A percentile compares a stretch with the other conserved stretches of the same genome.
Evolutionary conservation across 1,284 basidiomycete genomes (phyloP).

Genomic region (Cryptococcus wingfieldii): DNA sequence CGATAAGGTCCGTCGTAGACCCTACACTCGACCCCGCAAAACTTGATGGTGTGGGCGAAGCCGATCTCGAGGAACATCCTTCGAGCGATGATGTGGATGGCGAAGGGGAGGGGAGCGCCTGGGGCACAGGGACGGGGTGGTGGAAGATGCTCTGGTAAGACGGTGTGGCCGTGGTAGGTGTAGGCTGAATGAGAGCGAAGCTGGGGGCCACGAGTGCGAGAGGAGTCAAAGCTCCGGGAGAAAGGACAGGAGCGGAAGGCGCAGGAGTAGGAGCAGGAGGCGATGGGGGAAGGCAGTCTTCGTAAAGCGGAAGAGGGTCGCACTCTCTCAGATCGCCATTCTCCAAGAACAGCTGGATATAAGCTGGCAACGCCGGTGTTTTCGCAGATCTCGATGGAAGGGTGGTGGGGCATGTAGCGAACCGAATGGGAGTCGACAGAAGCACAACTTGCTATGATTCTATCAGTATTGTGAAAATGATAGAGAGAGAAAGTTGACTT

Average conservation of each 20-base stretch:
- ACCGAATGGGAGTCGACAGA: conserved; percentile 39
- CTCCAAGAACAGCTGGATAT: conserved; percentile 44
- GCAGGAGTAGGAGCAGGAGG: neutral
- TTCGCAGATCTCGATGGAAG: conserved; percentile 4
- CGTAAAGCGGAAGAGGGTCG: conserved; percentile 43
- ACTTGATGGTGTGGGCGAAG: no score
- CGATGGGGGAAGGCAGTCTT: neutral
- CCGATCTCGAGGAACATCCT: no score
- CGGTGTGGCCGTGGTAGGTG: no score
- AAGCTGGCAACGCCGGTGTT: conserved; percentile 30
- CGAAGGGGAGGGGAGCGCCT: no score
- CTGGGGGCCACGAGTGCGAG: no score
- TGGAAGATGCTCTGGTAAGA: no score
- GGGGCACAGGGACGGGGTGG: no score
- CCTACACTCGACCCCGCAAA: no score
- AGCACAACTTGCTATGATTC: conserved; percentile 22
- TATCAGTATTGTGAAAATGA: neutral
- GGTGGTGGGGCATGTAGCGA: conserved; percentile 31
- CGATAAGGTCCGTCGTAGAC: no score
- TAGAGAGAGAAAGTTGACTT: conserved; percentile 3
- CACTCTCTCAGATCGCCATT: conserved; percentile 42
- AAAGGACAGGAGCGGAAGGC: neutral
- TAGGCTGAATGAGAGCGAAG: no score
- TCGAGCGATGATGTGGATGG: no score
- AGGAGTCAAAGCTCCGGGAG: neutral